phyloP scores from a whole-genome alignment of 2,329 filamentous ascomycete species.

The Scytalidium sp. region DNA sequence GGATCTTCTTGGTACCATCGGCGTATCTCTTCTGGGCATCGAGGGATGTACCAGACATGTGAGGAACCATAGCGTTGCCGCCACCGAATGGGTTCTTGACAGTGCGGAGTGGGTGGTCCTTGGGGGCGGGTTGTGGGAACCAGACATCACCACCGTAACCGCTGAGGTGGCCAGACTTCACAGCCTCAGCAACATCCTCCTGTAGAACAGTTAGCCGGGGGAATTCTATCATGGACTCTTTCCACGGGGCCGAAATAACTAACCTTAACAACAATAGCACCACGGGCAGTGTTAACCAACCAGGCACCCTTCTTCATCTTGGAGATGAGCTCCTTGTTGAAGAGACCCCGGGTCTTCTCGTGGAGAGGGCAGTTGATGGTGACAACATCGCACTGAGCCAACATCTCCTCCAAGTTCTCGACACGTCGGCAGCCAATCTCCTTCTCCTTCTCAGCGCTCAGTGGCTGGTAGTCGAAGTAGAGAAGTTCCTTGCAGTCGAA shows the following conservation, averaged over 20 bases:
- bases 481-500: constrained; percentile 99
- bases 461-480: constrained; percentile 99
- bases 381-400: constrained; percentile 91
- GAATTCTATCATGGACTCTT: no score
- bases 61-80: constrained; percentile 97
- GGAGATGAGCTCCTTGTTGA: constrained; percentile 97
- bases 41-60: constrained; percentile 99
- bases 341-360: constrained; percentile 93
- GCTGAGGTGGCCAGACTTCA: constrained; percentile 87
- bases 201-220: no score
- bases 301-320: constrained; percentile 99
- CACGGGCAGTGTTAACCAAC: constrained; percentile 98
- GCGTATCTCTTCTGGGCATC: constrained; percentile 95
- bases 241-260: no score
- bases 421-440: constrained; percentile 95
- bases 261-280: constrained; percentile 91
- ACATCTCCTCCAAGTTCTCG: constrained; percentile 86
- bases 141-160: constrained; percentile 89
- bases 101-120: constrained; percentile 88
- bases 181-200: constrained; percentile 93
- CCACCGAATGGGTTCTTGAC: constrained; percentile 94
- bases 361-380: constrained; percentile 99
- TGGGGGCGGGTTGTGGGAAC: constrained; percentile 90
- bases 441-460: constrained; percentile 79
- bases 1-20: constrained; percentile 81